Conservation (phyloP, 78 protist genomes). For the Acrasis kona region DNA sequence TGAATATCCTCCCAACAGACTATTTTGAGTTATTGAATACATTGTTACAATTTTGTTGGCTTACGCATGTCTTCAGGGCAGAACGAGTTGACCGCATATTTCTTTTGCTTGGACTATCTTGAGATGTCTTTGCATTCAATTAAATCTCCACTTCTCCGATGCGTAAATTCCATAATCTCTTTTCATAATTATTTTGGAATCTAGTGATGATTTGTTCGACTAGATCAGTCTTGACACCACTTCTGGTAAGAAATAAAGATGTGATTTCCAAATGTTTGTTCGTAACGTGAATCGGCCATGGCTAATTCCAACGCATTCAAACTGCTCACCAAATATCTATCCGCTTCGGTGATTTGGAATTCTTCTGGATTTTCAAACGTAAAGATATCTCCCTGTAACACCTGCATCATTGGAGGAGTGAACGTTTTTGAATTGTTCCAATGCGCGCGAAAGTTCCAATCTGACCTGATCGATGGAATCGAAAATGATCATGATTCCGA, state of each 20-base stretch:
- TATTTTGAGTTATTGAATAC: background rate
- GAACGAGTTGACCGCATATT: slow-evolving; percentile 48
- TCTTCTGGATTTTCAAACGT: slow-evolving; percentile 33
- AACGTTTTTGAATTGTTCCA: slow-evolving; percentile 8
- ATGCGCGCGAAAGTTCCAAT: background rate
- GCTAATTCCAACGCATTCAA: slow-evolving; percentile 69
- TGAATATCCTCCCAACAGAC: background rate
- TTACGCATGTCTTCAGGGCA: slow-evolving; percentile 39
- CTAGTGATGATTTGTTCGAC: background rate
- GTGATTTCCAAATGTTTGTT: slow-evolving; percentile 11
- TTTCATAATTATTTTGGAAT: slow-evolving; percentile 45
- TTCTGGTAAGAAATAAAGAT: slow-evolving; percentile 75
- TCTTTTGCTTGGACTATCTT: slow-evolving; percentile 34
- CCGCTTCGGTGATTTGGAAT: slow-evolving; percentile 41
- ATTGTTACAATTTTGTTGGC: slow-evolving; percentile 29
- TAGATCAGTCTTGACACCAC: slow-evolving; percentile 30
- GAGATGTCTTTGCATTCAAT: slow-evolving; percentile 7
- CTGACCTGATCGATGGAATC: background rate
- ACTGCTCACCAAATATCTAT: slow-evolving; percentile 46
- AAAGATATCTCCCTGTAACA: slow-evolving; percentile 42
- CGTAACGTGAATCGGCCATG: background rate
- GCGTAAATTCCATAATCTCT: slow-evolving; percentile 53
- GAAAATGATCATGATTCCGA: background rate
- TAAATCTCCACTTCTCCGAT: slow-evolving; percentile 69
- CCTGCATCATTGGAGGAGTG: background rate